A percentile compares a stretch with the other conserved stretches of the same genome.
Evolutionary conservation across 2,329 filamentous ascomycete genomes (phyloP).

Genomic region (Trichoderma afroharzianum): DNA sequence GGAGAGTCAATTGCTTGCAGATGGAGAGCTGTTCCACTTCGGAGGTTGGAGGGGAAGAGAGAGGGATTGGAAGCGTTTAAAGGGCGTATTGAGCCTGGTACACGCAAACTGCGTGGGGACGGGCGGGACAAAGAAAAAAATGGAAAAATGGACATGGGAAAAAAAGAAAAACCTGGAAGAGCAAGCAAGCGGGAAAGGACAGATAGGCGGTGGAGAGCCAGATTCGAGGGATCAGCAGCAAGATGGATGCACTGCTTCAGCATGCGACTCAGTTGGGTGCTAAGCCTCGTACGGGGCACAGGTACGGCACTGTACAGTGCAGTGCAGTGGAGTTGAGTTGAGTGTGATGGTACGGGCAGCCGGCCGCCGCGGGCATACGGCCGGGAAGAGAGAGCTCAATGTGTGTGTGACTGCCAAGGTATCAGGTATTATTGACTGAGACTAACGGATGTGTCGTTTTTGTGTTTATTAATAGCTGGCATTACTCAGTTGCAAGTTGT

Average conservation of each 20-base stretch:
- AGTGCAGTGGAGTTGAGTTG: neutral
- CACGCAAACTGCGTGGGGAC: neutral
- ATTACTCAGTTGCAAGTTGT: neutral
- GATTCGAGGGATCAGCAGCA: neutral
- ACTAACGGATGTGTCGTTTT: neutral
- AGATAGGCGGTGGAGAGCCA: conserved; percentile 5
- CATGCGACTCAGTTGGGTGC: neutral
- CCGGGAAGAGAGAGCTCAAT: neutral
- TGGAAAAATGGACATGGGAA: neutral
- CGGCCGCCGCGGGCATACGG: neutral
- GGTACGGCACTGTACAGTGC: neutral
- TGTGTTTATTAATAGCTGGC: neutral
- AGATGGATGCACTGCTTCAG: neutral
- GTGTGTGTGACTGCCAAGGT: too few species aligned
- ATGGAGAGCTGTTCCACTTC: neutral
- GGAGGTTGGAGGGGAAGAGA: neutral
- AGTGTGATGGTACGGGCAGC: too few species aligned
- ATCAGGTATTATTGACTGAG: neutral
- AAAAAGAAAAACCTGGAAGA: neutral
- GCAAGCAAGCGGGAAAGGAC: conserved; percentile 6
- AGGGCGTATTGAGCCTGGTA: neutral
- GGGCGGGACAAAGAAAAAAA: neutral
- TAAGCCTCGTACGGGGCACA: neutral
- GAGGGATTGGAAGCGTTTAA: neutral
- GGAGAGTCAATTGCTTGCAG: neutral